Evolutionary conservation across 2,329 filamentous ascomycete species (phyloP).

Genomic region (Nemania sp.): DNA sequence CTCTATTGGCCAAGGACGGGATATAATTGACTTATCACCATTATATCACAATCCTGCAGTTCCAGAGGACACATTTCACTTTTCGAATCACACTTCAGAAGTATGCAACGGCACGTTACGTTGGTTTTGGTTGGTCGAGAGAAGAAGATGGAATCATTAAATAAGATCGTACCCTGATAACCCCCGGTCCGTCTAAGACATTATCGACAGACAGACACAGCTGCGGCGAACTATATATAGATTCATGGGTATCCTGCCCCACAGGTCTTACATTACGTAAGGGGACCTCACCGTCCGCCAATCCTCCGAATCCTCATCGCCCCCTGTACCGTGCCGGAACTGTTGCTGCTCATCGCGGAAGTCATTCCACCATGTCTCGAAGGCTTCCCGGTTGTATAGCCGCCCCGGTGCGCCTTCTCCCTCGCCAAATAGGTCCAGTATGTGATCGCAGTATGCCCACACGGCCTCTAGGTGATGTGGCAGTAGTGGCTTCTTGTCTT

Average conservation of each 20-base stretch:
- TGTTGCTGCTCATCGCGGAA: background rate
- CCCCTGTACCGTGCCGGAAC: background rate
- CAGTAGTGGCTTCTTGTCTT: background rate
- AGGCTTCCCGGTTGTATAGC: background rate
- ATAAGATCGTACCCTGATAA: too few relatives aligned
- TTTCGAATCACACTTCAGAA: too few relatives aligned
- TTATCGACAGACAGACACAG: too few relatives aligned
- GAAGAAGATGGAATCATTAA: too few relatives aligned
- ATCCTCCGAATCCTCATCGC: background rate
- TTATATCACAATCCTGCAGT: too few relatives aligned
- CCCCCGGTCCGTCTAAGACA: too few relatives aligned
- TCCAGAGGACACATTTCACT: too few relatives aligned
- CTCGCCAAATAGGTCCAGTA: background rate
- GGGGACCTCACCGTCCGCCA: background rate
- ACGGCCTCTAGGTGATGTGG: background rate
- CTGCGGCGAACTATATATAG: too few relatives aligned
- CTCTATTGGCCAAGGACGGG: too few relatives aligned
- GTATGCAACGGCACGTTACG: too few relatives aligned
- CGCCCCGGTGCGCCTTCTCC: background rate
- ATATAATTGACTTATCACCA: too few relatives aligned
- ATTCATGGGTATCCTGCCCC: background rate
- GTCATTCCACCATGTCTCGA: background rate
- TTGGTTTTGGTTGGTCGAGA: too few relatives aligned
- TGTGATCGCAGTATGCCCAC: slow-evolving; percentile 4
- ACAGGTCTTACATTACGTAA: background rate